These are phyloP conservation scores for Colletotrichum trifolii DNA, from an alignment of 2,329 filamentous ascomycete genomes.

Conservation along the genomic window DNA sequence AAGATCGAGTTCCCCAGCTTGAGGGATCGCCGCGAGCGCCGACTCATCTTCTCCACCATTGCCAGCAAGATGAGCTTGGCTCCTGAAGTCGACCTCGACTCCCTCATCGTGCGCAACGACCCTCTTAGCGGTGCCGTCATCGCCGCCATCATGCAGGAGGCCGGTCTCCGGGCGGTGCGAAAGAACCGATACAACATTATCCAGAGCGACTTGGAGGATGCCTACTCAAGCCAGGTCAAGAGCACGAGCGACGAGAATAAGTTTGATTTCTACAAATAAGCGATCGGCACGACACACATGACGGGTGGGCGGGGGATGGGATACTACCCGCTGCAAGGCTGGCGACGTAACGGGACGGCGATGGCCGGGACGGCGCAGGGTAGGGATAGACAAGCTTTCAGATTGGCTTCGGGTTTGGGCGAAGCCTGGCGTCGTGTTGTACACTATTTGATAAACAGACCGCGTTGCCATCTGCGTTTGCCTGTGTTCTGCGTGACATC, in stretches of 20 bases:
- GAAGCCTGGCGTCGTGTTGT: constrained; percentile 33
- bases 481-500: background rate
- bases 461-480: constrained; percentile 2
- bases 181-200: constrained; percentile 99
- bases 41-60: constrained; percentile 97
- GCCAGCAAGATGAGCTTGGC: constrained; percentile 96
- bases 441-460: constrained; percentile 36
- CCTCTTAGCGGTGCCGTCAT: constrained; percentile 95
- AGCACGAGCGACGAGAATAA: constrained; percentile 73
- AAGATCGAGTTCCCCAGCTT: constrained; percentile 99
- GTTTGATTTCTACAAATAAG: constrained; percentile 93
- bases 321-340: constrained; percentile 22
- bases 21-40: constrained; percentile 91
- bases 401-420: constrained; percentile 16
- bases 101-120: constrained; percentile 95
- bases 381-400: constrained; percentile 27
- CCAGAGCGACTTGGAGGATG: constrained; percentile 94
- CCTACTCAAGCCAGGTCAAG: constrained; percentile 97
- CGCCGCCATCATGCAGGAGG: constrained; percentile 99
- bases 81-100: constrained; percentile 96
- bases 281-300: constrained; percentile 7
- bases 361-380: constrained; percentile 2
- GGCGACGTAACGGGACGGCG: constrained; percentile 21
- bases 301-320: constrained; percentile 1
- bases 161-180: constrained; percentile 89